A percentile compares a stretch with the other conserved stretches of the same genome.
Evolutionary conservation across 2,329 filamentous ascomycete genomes (phyloP).

Genomic region (Fusarium phyllophilum): DNA sequence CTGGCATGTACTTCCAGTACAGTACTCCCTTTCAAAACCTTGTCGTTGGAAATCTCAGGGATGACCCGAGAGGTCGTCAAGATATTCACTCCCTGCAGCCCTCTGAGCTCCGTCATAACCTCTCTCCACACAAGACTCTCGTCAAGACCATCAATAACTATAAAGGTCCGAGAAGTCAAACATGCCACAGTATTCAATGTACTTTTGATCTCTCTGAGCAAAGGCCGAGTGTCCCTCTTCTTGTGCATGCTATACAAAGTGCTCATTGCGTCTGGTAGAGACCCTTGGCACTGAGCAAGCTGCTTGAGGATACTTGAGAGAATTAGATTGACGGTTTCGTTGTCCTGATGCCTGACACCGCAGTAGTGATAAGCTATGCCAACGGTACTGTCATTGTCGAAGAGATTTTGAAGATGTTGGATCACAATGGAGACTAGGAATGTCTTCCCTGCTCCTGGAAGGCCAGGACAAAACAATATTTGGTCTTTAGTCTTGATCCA

Average conservation of each 20-base stretch:
- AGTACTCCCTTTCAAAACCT: background rate
- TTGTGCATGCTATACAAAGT: background rate
- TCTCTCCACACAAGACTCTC: background rate
- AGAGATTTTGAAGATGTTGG: background rate
- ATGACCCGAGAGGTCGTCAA: background rate
- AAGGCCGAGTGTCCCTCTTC: background rate
- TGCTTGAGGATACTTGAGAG: background rate
- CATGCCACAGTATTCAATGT: background rate
- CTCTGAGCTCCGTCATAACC: background rate
- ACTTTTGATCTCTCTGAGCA: background rate
- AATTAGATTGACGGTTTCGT: background rate
- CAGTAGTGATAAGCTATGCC: background rate
- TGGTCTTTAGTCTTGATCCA: background rate
- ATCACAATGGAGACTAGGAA: background rate
- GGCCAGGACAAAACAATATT: background rate
- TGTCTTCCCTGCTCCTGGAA: background rate
- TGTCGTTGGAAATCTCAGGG: background rate
- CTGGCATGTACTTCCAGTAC: background rate
- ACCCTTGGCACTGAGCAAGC: background rate
- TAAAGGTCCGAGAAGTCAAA: background rate
- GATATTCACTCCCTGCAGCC: background rate
- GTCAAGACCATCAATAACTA: background rate
- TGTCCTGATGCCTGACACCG: background rate
- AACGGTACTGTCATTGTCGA: background rate
- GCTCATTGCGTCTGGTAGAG: background rate